Conservation (phyloP, 1,139 yeast species). For the Yamadazyma dushanensis region DNA sequence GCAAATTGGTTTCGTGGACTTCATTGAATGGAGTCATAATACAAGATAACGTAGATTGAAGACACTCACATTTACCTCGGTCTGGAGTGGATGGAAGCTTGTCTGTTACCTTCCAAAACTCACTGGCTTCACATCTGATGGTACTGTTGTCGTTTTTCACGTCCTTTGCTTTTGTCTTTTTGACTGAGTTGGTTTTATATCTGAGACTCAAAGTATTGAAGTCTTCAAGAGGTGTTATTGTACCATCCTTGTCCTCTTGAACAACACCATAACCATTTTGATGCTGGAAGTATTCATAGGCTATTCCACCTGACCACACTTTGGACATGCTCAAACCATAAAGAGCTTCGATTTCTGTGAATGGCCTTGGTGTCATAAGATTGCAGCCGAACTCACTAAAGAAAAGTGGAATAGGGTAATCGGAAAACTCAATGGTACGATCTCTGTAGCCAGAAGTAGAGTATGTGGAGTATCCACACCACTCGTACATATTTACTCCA, state of each 20-base stretch:
- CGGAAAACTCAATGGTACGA: conserved; percentile 47
- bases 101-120: conserved; percentile 44
- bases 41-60: conserved; percentile 52
- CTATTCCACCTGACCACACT: conserved; percentile 46
- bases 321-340: conserved; percentile 36
- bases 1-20: conserved; percentile 30
- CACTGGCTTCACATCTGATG: conserved; percentile 9
- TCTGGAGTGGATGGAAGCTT: conserved; percentile 58
- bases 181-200: conserved; percentile 33
- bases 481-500: conserved; percentile 64
- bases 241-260: conserved; percentile 24
- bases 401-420: conserved; percentile 55
- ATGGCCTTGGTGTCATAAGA: conserved; percentile 52
- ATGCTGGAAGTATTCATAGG: conserved; percentile 40
- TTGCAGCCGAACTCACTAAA: conserved; percentile 68
- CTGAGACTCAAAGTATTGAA: conserved; percentile 37
- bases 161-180: conserved; percentile 17
- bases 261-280: conserved; percentile 38
- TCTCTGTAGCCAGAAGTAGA: conserved; percentile 57
- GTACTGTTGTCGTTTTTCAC: conserved; percentile 10
- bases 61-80: conserved; percentile 54
- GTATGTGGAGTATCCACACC: conserved; percentile 66
- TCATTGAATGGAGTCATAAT: conserved; percentile 37
- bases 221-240: conserved; percentile 43
- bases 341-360: conserved; percentile 46